These are phyloP conservation scores for Claviceps humidiphila DNA, from an alignment of 2,329 filamentous ascomycete genomes.

Conservation along the genomic window DNA sequence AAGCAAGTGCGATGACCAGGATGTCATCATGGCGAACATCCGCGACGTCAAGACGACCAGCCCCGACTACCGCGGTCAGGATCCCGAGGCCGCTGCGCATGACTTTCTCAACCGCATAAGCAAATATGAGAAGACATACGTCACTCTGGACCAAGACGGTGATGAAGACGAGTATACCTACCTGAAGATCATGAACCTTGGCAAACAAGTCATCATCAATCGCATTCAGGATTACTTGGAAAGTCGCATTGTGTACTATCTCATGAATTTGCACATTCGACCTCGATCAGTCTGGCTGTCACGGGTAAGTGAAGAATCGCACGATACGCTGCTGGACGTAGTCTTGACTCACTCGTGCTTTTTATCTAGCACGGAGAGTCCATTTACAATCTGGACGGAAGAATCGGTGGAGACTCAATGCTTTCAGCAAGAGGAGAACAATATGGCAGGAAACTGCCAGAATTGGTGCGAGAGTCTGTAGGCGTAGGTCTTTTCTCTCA, in stretches of 20 bases:
- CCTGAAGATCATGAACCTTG: conserved; percentile 93
- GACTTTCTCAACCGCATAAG: conserved; percentile 91
- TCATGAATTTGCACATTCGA: conserved; percentile 97
- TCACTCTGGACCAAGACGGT: conserved; percentile 69
- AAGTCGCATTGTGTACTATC: conserved; percentile 91
- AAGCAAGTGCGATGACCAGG: conserved; percentile 91
- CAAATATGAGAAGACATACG: conserved; percentile 95
- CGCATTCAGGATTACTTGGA: conserved; percentile 93
- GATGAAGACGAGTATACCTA: conserved; percentile 84
- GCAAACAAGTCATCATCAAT: conserved; percentile 95
- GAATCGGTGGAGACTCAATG: conserved; percentile 85
- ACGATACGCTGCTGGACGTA: background rate
- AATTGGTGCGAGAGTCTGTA: conserved; percentile 72
- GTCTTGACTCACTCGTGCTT: background rate
- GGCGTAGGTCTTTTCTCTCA: conserved; percentile 44
- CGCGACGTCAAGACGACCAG: conserved; percentile 94
- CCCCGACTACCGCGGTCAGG: conserved; percentile 86
- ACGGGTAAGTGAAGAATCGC: conserved; percentile 43
- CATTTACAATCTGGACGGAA: conserved; percentile 75
- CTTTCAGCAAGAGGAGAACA: conserved; percentile 76
- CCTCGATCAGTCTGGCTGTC: conserved; percentile 95
- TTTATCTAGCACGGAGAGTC: conserved; percentile 73
- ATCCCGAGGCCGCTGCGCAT: conserved; percentile 77
- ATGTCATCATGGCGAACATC: conserved; percentile 96
- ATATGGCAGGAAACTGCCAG: conserved; percentile 75